Evolutionary conservation across 208 protist species (phyloP).

Genomic region (Trypanosoma caninum): DNA sequence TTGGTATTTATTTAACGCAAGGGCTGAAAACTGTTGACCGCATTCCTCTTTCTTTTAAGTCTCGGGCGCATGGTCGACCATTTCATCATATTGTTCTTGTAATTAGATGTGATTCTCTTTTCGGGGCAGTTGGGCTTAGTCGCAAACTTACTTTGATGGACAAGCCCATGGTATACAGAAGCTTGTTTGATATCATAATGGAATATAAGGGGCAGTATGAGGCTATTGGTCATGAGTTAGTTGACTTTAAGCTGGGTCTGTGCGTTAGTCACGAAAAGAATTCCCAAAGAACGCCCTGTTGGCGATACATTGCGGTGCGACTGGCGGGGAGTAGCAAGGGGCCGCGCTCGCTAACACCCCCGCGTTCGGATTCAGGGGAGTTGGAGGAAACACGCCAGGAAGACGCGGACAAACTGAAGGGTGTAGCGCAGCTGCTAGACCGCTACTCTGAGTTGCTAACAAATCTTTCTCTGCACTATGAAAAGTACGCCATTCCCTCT

Average conservation of each 20-base stretch:
- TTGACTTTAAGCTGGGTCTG: constrained; percentile 85
- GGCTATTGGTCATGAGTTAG: constrained; percentile 68
- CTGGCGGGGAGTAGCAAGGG: constrained; percentile 12
- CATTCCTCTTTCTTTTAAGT: constrained; percentile 89
- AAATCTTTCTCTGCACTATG: constrained; percentile 65
- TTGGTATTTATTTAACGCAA: constrained; percentile 80
- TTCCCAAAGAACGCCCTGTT: constrained; percentile 53
- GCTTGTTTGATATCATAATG: constrained; percentile 80
- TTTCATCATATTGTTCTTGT: constrained; percentile 89
- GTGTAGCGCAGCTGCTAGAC: constrained; percentile 29
- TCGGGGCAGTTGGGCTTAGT: constrained; percentile 84
- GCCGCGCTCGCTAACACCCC: not conserved
- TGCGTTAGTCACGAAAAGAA: constrained; percentile 61
- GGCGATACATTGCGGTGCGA: constrained; percentile 79
- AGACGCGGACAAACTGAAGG: not conserved
- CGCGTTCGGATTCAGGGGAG: not conserved
- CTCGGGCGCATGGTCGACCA: constrained; percentile 45
- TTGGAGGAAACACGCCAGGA: not conserved
- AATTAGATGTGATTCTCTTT: constrained; percentile 33
- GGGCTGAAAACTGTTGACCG: constrained; percentile 67
- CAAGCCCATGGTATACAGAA: constrained; percentile 63
- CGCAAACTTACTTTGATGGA: constrained; percentile 87
- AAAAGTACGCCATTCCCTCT: constrained; percentile 33
- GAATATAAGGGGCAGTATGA: constrained; percentile 83
- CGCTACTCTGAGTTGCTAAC: constrained; percentile 55